Percentiles rank a stretch among this genome's conserved stretches.
These are phyloP conservation scores for Chytriomyces hyalinus DNA, from an alignment of 192 early-diverging fungal genomes.

Conservation along the genomic window DNA sequence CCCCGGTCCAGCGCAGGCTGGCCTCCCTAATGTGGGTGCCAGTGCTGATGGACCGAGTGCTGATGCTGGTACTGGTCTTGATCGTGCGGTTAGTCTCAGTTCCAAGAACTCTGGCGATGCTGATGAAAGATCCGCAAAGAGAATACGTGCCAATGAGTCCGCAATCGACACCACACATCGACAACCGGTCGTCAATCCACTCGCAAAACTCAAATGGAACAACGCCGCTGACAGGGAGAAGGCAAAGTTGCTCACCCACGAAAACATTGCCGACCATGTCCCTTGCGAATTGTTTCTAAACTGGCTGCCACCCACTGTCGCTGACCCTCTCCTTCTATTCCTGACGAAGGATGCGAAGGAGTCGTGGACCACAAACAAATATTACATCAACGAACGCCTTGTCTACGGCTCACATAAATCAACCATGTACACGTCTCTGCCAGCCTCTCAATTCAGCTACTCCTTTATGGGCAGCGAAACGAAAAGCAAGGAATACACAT, in stretches of 20 bases:
- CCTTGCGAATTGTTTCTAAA: constrained; percentile 54
- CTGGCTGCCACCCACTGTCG: constrained; percentile 38
- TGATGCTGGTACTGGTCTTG: background rate
- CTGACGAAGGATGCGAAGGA: constrained; percentile 44
- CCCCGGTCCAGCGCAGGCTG: too few relatives aligned
- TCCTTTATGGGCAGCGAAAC: constrained; percentile 1
- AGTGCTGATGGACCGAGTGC: background rate
- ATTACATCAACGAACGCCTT: constrained; percentile 34
- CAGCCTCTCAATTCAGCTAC: background rate
- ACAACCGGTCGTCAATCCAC: background rate
- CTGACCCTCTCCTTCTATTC: constrained; percentile 31
- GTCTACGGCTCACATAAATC: constrained; percentile 9
- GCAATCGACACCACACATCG: background rate
- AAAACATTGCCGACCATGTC: constrained; percentile 40
- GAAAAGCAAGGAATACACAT: background rate
- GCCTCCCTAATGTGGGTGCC: background rate
- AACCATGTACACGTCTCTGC: background rate
- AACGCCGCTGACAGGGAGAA: background rate
- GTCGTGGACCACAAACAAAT: constrained; percentile 30
- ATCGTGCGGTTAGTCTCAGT: background rate
- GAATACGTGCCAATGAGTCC: background rate
- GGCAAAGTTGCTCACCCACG: constrained; percentile 24
- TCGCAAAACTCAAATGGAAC: background rate
- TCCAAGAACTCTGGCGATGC: background rate
- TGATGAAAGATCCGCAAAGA: background rate